phyloP scores from a whole-genome alignment of 2,329 filamentous ascomycete genomes.

The Trichophyton simii region DNA sequence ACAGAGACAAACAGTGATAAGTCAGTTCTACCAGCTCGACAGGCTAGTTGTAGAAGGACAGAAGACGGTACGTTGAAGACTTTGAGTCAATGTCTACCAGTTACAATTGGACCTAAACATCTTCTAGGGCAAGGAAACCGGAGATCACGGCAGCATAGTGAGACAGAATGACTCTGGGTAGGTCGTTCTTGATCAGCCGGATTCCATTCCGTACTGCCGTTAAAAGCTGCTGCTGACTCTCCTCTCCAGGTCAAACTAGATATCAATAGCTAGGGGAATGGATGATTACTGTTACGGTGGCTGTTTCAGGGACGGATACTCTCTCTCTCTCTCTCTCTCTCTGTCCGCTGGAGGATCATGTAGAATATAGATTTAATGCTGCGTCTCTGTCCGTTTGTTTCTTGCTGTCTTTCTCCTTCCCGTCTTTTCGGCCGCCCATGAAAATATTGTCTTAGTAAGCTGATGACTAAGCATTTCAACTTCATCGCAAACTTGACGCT shows the following conservation, averaged over 20 bases:
- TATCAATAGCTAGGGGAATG: neutral
- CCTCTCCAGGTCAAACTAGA: neutral
- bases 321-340: neutral
- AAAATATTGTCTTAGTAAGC: neutral
- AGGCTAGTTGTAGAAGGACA: constrained; percentile 83
- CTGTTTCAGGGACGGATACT: neutral
- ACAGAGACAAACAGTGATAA: constrained; percentile 88
- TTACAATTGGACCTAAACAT: neutral
- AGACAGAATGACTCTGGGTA: constrained; percentile 68
- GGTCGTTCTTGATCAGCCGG: constrained; percentile 21
- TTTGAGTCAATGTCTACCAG: neutral
- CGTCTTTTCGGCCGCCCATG: neutral
- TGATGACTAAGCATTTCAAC: neutral
- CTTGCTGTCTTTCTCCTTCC: neutral
- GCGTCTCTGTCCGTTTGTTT: neutral
- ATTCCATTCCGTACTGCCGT: neutral
- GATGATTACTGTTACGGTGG: neutral
- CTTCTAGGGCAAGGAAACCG: constrained; percentile 54
- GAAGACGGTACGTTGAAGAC: constrained; percentile 49
- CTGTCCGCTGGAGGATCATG: neutral
- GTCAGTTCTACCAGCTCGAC: constrained; percentile 88
- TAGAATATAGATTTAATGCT: constrained; percentile 6
- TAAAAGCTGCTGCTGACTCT: neutral
- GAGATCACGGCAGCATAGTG: constrained; percentile 49
- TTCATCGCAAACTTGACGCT: neutral